Base-by-base conservation (phyloP, 345 rosid species). In the Capsella bursapastoris region DNA sequence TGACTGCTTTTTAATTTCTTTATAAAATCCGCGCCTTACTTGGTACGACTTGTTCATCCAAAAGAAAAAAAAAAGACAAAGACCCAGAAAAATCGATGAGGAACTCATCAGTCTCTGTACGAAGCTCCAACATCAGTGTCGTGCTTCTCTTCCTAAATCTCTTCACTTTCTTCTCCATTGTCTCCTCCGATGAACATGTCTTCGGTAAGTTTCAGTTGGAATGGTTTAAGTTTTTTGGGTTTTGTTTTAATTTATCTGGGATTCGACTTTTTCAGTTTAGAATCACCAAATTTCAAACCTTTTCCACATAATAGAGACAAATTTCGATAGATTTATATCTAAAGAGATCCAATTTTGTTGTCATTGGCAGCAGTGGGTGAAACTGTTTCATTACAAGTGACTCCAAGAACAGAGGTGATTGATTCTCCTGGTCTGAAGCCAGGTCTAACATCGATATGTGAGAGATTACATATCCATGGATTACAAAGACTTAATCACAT, bases 391-490 rank as follows among this genome's bases (percentile, higher is more conserved):
- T 57, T 88, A 70, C 75, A 47, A 68, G 72, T 92, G 35, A 81
- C 83, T 72, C 89, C 83, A 29, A 80, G 76, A 47, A 73, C 81
- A 70, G 66, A 52, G 70, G 90, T 92, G 82, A 77, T 77, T 57
- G 76, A 78, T 48, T 81, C 94, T 49, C 91, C 90, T 4, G 90
- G 89, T 45, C 40, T 82, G 57, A 84, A 78, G 80, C 86, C 76
- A 1, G 82, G 93, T 32, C 18, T 73, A 62, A 31, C 72, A 48
- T 73, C 83, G 72, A 68, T 76, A 57, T 90, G 94, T 72, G 90
- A 79, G 79, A 92, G 95, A 74, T 79, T 88, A 64, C 65, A 63
- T 58, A 79, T 92, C 57, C 77, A 64, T 78, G 98, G 96, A 70
- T 77, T 86, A 16, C 63, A 87, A 11, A 86, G 96, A 84, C 62